Conservation (phyloP, 2,329 filamentous ascomycete genomes). For the Diplodia mutila region DNA sequence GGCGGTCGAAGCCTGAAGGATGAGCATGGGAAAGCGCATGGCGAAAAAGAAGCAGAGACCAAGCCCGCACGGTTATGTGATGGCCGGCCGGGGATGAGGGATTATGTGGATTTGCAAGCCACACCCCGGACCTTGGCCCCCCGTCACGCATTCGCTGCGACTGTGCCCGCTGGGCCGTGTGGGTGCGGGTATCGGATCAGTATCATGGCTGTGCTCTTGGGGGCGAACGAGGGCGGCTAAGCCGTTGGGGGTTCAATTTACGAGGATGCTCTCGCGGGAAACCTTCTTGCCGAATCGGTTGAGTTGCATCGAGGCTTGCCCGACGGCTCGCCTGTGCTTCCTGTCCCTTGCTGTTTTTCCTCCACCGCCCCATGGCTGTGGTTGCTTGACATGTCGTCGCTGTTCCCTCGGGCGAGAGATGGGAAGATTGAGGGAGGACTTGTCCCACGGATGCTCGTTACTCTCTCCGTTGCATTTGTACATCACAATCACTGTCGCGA, state of each 20-base stretch:
- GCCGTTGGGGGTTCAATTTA: not conserved
- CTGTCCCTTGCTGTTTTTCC: not conserved
- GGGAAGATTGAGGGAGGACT: not conserved
- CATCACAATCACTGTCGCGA: not conserved
- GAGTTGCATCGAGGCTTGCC: constrained; percentile 1
- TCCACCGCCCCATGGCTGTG: not conserved
- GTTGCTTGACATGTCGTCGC: not conserved
- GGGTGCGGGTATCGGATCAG: constrained; percentile 7
- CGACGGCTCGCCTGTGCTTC: not conserved
- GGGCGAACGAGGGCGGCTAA: not conserved
- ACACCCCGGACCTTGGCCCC: constrained; percentile 11
- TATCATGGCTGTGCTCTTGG: constrained; percentile 10
- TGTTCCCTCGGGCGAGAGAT: not conserved
- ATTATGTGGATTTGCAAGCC: not conserved
- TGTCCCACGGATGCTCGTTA: too few species aligned
- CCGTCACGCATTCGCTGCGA: not conserved
- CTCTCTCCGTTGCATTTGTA: not conserved
- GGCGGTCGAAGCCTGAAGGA: not conserved
- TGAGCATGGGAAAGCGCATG: not conserved
- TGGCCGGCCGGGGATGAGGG: not conserved
- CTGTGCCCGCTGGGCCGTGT: not conserved
- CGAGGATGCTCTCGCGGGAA: not conserved
- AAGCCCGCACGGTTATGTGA: not conserved
- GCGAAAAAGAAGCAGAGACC: not conserved
- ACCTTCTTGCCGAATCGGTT: constrained; percentile 7